Percentiles rank a stretch among this genome's conserved stretches.
phyloP scores from a whole-genome alignment of 768 basidiomycete genomes.

The Tubosaeta sp. region DNA sequence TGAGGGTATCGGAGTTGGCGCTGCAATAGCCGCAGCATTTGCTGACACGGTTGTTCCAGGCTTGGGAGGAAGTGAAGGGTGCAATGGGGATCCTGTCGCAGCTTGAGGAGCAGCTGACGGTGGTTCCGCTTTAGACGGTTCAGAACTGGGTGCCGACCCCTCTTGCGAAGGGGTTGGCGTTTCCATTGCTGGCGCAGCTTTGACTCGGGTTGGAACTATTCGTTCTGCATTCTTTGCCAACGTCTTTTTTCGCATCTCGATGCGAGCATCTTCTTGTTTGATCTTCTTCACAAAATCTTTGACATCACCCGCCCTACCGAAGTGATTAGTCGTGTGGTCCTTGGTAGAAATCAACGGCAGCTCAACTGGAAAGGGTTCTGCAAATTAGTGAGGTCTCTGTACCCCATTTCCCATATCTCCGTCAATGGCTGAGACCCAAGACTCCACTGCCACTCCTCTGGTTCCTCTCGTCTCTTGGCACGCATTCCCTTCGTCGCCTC shows the following conservation, averaged over 20 bases:
- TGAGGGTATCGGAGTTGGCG: constrained; percentile 9
- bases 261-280: constrained; percentile 60
- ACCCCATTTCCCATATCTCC: constrained; percentile 84
- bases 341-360: constrained; percentile 10
- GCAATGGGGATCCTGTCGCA: constrained; percentile 42
- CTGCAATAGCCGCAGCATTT: constrained; percentile 12
- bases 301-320: constrained; percentile 61
- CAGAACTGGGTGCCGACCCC: constrained; percentile 3
- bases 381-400: constrained; percentile 57
- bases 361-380: constrained; percentile 64
- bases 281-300: constrained; percentile 71
- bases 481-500: constrained; percentile 55
- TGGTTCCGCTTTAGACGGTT: constrained; percentile 21
- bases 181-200: constrained; percentile 34
- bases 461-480: constrained; percentile 51
- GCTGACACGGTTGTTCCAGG: constrained; percentile 44
- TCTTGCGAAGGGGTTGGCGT: constrained; percentile 16
- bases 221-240: constrained; percentile 37
- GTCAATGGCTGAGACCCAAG: constrained; percentile 69
- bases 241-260: constrained; percentile 46
- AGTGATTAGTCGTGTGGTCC: constrained; percentile 1
- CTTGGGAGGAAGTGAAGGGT: constrained; percentile 71
- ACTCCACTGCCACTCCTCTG: constrained; percentile 58
- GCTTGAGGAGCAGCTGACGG: constrained; percentile 3
- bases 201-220: constrained; percentile 39